Conservation (phyloP, 345 rosid genomes). For the Brassica cretica region DNA sequence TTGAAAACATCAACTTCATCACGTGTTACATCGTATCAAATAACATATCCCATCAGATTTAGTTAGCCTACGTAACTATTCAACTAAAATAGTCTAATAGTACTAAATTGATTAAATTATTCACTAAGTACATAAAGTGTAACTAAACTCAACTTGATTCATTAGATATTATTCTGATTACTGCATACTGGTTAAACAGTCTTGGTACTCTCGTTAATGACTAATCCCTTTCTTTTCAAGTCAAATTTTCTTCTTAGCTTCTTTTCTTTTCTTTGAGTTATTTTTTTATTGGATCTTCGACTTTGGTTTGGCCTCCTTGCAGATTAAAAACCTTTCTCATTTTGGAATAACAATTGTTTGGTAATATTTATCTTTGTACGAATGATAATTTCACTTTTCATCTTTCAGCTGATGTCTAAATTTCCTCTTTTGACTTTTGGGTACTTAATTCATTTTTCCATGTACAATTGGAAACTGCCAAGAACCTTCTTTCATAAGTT, state of each 20-base stretch:
- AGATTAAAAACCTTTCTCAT: conserved; percentile 25
- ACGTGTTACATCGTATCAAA: conserved; percentile 32
- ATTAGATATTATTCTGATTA: conserved; percentile 9
- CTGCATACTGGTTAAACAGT: conserved; percentile 9
- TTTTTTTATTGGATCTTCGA: conserved; percentile 28
- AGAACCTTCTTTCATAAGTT: conserved; percentile 19
- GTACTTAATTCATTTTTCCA: background rate
- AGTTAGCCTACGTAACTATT: conserved; percentile 23
- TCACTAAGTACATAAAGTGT: conserved; percentile 14
- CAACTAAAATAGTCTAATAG: conserved; percentile 10
- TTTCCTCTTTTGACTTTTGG: conserved; percentile 15
- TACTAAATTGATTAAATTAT: conserved; percentile 22
- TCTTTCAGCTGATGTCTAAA: background rate
- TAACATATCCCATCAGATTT: conserved; percentile 31
- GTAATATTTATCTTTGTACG: conserved; percentile 11
- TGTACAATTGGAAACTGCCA: conserved; percentile 22
- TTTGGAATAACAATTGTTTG: conserved; percentile 16
- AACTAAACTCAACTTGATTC: conserved; percentile 27
- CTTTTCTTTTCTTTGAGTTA: background rate
- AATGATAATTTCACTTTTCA: too few species aligned
- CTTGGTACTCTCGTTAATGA: conserved; percentile 8
- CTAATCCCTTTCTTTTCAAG: conserved; percentile 29
- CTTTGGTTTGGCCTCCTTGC: conserved; percentile 28
- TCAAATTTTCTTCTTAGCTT: conserved; percentile 9
- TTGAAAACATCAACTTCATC: conserved; percentile 19